Percentiles rank a stretch among this genome's conserved stretches.
phyloP scores from a whole-genome alignment of 176 grass and related monocot genomes.

The Phoenix dactylifera region DNA sequence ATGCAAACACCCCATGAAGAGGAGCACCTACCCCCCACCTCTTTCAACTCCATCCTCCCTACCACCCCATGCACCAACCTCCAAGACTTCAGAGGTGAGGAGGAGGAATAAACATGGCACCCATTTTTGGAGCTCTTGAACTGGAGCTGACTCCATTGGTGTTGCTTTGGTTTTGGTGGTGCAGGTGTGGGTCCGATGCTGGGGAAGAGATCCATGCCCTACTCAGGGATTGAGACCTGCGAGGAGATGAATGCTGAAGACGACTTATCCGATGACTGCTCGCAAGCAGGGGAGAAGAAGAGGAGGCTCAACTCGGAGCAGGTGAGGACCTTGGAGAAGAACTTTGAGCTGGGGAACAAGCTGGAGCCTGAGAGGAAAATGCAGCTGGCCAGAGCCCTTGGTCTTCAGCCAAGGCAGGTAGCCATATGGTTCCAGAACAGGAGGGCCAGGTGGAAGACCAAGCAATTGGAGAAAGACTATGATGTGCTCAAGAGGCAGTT shows the following conservation, averaged over 20 bases:
- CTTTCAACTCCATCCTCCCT: slow-evolving; percentile 27
- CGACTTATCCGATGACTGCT: slow-evolving; percentile 84
- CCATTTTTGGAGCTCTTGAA: background rate
- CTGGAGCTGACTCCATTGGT: background rate
- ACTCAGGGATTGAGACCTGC: slow-evolving; percentile 8
- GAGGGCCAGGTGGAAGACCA: slow-evolving; percentile 84
- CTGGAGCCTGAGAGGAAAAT: slow-evolving; percentile 84
- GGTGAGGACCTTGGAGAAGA: slow-evolving; percentile 92
- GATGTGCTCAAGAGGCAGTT: slow-evolving; percentile 68
- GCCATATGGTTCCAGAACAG: slow-evolving; percentile 97
- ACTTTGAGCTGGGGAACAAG: slow-evolving; percentile 90
- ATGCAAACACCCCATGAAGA: slow-evolving; percentile 67
- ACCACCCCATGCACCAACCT: slow-evolving; percentile 52
- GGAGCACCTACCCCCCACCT: slow-evolving; percentile 24
- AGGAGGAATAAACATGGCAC: background rate
- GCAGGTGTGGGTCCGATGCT: slow-evolving; percentile 67
- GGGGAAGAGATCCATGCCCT: slow-evolving; percentile 72
- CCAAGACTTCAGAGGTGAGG: slow-evolving; percentile 56
- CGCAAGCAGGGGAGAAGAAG: slow-evolving; percentile 86
- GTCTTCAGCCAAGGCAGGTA: slow-evolving; percentile 76
- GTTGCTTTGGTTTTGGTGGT: background rate
- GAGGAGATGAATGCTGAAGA: slow-evolving; percentile 49
- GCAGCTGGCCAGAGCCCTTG: slow-evolving; percentile 63
- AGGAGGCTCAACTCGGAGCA: slow-evolving; percentile 90
- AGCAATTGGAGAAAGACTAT: slow-evolving; percentile 92